Percentiles rank a stretch among this genome's conserved stretches.
Evolutionary conservation across 331 rosid species (phyloP).

Genomic region (Saraca asoca): DNA sequence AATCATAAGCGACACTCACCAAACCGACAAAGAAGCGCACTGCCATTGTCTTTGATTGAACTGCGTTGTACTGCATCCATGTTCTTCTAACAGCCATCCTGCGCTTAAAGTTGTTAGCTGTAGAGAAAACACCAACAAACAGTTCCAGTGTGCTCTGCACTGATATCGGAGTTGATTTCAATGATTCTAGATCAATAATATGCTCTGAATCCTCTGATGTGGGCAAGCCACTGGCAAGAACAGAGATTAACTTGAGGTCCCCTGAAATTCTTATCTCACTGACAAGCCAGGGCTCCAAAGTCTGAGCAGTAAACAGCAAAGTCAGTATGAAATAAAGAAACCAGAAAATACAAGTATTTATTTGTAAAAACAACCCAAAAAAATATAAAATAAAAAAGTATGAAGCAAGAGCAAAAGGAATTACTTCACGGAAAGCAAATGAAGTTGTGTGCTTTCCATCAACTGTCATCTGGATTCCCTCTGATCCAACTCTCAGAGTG

Average conservation of each 20-base stretch:
- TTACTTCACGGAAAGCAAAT: slow-evolving; percentile 91
- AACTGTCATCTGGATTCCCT: slow-evolving; percentile 99
- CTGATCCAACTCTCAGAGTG: slow-evolving; percentile 91
- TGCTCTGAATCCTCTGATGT: slow-evolving; percentile 97
- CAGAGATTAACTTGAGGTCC: slow-evolving; percentile 77
- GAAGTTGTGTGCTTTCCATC: slow-evolving; percentile 97
- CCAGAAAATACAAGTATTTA: slow-evolving; percentile 28
- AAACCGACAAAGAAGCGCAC: slow-evolving; percentile 97
- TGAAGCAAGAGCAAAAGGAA: slow-evolving; percentile 26
- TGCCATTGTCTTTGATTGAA: slow-evolving; percentile 65
- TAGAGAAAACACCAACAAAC: slow-evolving; percentile 91
- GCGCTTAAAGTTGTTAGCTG: slow-evolving; percentile 93
- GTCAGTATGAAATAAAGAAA: slow-evolving; percentile 31
- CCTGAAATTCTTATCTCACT: slow-evolving; percentile 77
- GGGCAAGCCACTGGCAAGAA: slow-evolving; percentile 93
- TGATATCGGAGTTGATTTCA: slow-evolving; percentile 65
- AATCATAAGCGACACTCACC: slow-evolving; percentile 59
- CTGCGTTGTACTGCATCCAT: slow-evolving; percentile 94
- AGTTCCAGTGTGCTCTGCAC: slow-evolving; percentile 60
- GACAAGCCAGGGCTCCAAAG: slow-evolving; percentile 99
- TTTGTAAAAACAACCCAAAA: background rate
- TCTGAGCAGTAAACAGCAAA: slow-evolving; percentile 54
- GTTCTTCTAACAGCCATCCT: slow-evolving; percentile 98
- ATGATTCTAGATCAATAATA: slow-evolving; percentile 66
- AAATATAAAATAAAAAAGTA: background rate